phyloP scores from a whole-genome alignment of 208 protist genomes.

The Trypanosoma conorhini region DNA sequence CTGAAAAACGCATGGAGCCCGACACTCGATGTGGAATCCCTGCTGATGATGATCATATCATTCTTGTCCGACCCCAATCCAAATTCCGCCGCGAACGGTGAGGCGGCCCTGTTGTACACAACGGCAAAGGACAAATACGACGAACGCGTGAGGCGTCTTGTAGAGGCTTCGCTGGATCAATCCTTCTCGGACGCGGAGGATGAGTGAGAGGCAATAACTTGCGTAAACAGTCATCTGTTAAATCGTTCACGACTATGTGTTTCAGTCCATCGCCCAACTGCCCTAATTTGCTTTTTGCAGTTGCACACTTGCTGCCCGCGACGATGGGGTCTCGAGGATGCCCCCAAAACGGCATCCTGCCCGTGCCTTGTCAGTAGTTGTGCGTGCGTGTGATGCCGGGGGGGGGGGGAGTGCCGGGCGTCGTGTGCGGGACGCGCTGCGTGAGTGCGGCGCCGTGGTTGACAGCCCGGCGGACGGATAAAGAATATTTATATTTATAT shows the following conservation, averaged over 20 bases:
- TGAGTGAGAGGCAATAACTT: conserved; percentile 11
- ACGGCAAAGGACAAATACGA: conserved; percentile 97
- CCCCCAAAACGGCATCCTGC: not conserved
- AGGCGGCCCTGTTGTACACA: conserved; percentile 96
- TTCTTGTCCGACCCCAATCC: conserved; percentile 99
- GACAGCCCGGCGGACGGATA: too few species aligned
- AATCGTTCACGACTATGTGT: not conserved
- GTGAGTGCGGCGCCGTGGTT: too few species aligned
- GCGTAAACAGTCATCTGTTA: not conserved
- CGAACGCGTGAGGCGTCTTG: conserved; percentile 53
- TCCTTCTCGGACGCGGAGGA: conserved; percentile 65
- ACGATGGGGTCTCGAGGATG: not conserved
- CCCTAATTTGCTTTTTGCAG: not conserved
- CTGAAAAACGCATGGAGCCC: conserved; percentile 99
- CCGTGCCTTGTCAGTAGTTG: not conserved
- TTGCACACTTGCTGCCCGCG: not conserved
- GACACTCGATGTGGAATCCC: conserved; percentile 98
- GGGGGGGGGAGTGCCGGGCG: not conserved
- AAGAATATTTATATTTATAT: too few species aligned
- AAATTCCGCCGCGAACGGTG: conserved; percentile 98
- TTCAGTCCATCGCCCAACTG: not conserved
- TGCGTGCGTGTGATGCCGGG: not conserved
- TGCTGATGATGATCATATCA: conserved; percentile 99
- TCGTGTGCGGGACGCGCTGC: not conserved
- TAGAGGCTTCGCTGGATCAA: conserved; percentile 77